Evolutionary conservation across 2,329 filamentous ascomycete genomes (phyloP).

Genomic region (Apiospora saccharicola): DNA sequence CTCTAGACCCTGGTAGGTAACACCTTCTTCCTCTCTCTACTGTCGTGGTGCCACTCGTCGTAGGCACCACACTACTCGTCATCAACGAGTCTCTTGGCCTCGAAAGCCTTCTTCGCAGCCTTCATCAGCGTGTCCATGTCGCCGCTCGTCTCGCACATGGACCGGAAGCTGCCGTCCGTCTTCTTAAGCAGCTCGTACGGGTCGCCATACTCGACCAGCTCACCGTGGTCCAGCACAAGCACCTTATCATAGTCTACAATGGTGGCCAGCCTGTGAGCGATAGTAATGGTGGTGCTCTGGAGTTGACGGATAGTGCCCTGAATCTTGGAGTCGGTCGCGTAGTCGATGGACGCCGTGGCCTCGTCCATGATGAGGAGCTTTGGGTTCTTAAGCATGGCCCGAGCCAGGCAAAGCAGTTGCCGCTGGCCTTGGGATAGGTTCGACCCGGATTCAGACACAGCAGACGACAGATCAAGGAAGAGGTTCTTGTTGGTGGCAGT

Average conservation of each 20-base stretch:
- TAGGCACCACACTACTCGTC: slow-evolving; percentile 36
- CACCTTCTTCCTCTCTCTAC: neutral
- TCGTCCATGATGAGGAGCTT: slow-evolving; percentile 99
- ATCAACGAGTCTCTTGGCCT: slow-evolving; percentile 49
- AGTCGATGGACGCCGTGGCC: slow-evolving; percentile 96
- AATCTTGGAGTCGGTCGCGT: slow-evolving; percentile 93
- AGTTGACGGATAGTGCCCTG: slow-evolving; percentile 96
- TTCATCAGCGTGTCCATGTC: slow-evolving; percentile 59
- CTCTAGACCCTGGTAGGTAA: neutral
- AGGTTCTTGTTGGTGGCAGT: slow-evolving; percentile 87
- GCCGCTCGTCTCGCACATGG: slow-evolving; percentile 72
- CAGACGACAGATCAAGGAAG: slow-evolving; percentile 85
- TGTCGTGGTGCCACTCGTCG: neutral
- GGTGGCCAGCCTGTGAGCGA: slow-evolving; percentile 93
- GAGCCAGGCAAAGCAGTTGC: slow-evolving; percentile 90
- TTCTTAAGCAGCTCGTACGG: slow-evolving; percentile 82
- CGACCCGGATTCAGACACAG: slow-evolving; percentile 87
- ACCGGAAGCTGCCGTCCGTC: slow-evolving; percentile 67
- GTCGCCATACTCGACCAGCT: slow-evolving; percentile 88
- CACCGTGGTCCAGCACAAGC: slow-evolving; percentile 87
- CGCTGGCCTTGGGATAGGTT: slow-evolving; percentile 97
- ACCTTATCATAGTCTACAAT: slow-evolving; percentile 99
- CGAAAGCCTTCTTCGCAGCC: slow-evolving; percentile 62
- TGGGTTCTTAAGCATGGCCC: slow-evolving; percentile 88
- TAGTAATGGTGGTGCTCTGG: slow-evolving; percentile 92